A percentile compares a stretch with the other conserved stretches of the same genome.
Evolutionary conservation across 805 yeast species (phyloP).

Genomic region (Teunomyces barrocoloradensis): DNA sequence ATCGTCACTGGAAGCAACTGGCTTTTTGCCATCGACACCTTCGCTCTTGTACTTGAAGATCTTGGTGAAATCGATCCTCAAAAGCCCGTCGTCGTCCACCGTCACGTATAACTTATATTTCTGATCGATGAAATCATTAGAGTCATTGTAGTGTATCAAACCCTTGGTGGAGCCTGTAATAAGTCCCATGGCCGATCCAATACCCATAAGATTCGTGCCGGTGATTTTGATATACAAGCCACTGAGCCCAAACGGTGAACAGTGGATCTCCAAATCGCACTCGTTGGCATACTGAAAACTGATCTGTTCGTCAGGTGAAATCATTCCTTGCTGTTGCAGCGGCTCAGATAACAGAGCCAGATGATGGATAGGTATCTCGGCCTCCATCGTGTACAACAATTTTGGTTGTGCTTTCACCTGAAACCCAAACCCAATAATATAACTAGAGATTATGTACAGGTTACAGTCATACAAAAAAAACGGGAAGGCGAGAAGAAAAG

Average conservation of each 20-base stretch:
- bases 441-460: background rate
- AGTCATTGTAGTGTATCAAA: slow-evolving; percentile 46
- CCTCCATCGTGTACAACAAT: background rate
- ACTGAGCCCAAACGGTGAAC: slow-evolving; percentile 55
- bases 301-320: slow-evolving; percentile 9
- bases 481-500: background rate
- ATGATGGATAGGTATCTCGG: background rate
- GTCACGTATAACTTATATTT: slow-evolving; percentile 50
- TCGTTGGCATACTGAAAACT: slow-evolving; percentile 46
- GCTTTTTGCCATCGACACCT: slow-evolving; percentile 1
- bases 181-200: slow-evolving; percentile 56
- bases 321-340: background rate
- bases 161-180: slow-evolving; percentile 54
- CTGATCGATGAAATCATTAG: slow-evolving; percentile 44
- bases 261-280: slow-evolving; percentile 53
- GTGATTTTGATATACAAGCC: slow-evolving; percentile 49
- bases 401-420: background rate
- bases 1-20: slow-evolving; percentile 4
- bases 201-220: slow-evolving; percentile 51
- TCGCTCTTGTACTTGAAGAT: slow-evolving; percentile 29
- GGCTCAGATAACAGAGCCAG: background rate
- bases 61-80: slow-evolving; percentile 52
- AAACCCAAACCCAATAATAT: background rate
- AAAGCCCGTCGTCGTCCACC: slow-evolving; percentile 43
- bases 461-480: background rate